Base-by-base conservation (phyloP, 2,329 filamentous ascomycete species). In the Fusarium equiseti region DNA sequence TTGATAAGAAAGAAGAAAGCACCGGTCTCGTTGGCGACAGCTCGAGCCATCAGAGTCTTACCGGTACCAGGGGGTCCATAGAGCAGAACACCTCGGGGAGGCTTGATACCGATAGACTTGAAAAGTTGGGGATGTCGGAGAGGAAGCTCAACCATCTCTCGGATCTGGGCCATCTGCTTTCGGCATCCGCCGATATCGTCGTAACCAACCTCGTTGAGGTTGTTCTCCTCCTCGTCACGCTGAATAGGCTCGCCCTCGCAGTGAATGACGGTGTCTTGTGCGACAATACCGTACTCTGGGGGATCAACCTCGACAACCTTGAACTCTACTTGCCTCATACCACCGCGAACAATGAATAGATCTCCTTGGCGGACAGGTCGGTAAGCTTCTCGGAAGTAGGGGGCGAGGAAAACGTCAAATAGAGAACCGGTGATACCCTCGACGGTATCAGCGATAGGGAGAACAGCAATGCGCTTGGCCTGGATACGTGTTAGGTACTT, bases 21-120 rank as follows among this genome's bases (percentile, higher is more conserved):
- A 77, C 96, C 96, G 35, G 96, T 98, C 87, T 98, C 96, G 84
- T 98, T 98, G 83, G 96, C 96, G 60, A 99, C 96, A 71, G 96
- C 96, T 83, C 96, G 93, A 79, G 96, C 96, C 96, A 98, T 98
- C 75, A 99, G 86, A 40, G 96, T 99, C 89, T 99, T 99, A 91
- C 96, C 96, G 71, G 96, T 98, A 92, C 96, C 96, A 13, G 96
- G 96, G 78, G 96, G 96, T 72, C 96, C 96, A 81, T 92, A 95
- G 79, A 99, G 94, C 79, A 99, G 89, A 79, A 98, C 97, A 90
- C 96, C 96, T 79, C 96, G 94, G 48, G 96, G 96, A 59, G 96
- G 96, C 89, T 99, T 99, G 86, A 99, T 98, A 90, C 96, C 96
- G 79, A 99, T 98, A 43, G 95, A 98, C 88, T 98, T 99, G 92